Percentiles rank a stretch among this genome's conserved stretches.
phyloP scores from a whole-genome alignment of 2,329 filamentous ascomycete genomes.

The Sporothrix humicola region DNA sequence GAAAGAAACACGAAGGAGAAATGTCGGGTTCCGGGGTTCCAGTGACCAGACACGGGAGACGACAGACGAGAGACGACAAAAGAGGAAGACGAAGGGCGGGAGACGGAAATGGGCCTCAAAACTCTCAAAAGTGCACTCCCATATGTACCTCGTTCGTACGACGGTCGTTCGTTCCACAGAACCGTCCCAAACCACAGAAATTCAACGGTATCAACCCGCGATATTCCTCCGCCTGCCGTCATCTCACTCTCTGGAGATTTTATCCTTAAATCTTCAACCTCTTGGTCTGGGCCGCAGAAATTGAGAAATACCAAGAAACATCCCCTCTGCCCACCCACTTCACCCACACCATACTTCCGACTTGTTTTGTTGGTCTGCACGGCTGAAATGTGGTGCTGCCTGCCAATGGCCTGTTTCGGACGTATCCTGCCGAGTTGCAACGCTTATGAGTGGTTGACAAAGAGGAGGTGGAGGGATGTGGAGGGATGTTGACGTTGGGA shows the following conservation, averaged over 20 bases:
- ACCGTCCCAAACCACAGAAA: not conserved
- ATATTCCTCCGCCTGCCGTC: not conserved
- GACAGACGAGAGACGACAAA: not conserved
- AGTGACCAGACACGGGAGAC: too few species aligned
- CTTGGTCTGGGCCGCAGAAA: too few species aligned
- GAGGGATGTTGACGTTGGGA: not conserved
- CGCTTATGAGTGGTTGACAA: conserved; percentile 13
- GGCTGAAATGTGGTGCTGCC: not conserved
- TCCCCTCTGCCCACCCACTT: not conserved
- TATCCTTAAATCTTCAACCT: too few species aligned
- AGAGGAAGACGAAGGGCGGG: too few species aligned
- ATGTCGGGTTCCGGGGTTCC: not conserved
- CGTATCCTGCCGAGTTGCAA: conserved; percentile 24
- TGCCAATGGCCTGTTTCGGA: not conserved
- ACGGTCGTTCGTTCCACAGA: too few species aligned
- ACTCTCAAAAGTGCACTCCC: too few species aligned
- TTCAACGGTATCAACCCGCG: not conserved
- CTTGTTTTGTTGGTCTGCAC: not conserved
- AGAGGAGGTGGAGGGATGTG: not conserved
- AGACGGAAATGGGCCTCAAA: not conserved
- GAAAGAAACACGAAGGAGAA: conserved; percentile 4
- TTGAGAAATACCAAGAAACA: not conserved
- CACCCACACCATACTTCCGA: conserved; percentile 8
- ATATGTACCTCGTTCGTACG: too few species aligned
- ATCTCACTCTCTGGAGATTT: too few species aligned